Base-by-base conservation (phyloP, 495 filamentous ascomycete species). In the Amphirosellinia nigrospora region DNA sequence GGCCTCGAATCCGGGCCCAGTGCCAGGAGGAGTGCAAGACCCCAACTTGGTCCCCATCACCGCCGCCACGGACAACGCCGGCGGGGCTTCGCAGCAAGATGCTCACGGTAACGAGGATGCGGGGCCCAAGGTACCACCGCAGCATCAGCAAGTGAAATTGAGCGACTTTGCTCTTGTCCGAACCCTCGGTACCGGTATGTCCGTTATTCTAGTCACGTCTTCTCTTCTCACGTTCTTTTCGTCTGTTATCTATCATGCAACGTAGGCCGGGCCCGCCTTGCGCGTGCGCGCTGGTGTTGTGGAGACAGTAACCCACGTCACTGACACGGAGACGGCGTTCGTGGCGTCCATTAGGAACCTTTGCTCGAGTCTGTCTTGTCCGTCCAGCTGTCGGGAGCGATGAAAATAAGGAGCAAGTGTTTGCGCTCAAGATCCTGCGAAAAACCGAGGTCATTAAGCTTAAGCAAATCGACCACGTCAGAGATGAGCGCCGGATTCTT, bases 391-490 rank as follows among this genome's bases (percentile, higher is more conserved):
- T 77, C 71, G 81, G 85, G 64, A 83, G 82, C 34, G 85, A 88
- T 39, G 79, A 82, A 60, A 86, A 89, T 46, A 80, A 79, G 75
- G 84, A 86, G 77, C 90, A 91, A 78, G 92, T 98, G 6, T 98
- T 92, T 84, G 96, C 96, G 26, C 84, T 99, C 69, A 99, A 98
- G 85, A 91, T 97, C 53, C 81, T 99, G 59, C 92, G 94, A 70
- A 99, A 99, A 80, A 56, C 70, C 70, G 67, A 80, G 93, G 94
- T 98, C 68, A 94, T 99, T 82, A 93, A 93, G 72, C 84, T 98
- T 71, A 98, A 99, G 86, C 96, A 99, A 82, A 91, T 98, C 73
- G 96, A 98, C 82, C 96, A 98, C 84, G 94, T 98, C 68, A 91
- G 93, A 72, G 96, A 97, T 79, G 96, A 99, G 83, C 90, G 96